Conservation (phyloP, 805 yeast species). For the Sugiyamaella boreocaroliniensis region DNA sequence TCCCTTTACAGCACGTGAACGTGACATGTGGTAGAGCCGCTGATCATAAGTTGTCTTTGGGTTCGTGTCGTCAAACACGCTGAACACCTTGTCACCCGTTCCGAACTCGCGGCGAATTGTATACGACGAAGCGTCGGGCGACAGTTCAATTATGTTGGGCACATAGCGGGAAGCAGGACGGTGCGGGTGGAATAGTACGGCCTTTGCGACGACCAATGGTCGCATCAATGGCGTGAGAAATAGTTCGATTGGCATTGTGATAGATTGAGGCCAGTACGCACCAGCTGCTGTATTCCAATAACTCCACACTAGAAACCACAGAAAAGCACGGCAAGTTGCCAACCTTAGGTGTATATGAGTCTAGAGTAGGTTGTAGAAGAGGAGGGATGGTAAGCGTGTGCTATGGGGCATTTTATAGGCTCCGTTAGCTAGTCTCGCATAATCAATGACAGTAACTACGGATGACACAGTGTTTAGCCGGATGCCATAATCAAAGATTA, state of each 20-base stretch:
- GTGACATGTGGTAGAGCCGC: slow-evolving; percentile 45
- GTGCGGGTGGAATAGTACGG: slow-evolving; percentile 49
- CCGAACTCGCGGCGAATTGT: slow-evolving; percentile 53
- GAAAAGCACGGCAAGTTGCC: no score
- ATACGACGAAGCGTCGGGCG: slow-evolving; percentile 31
- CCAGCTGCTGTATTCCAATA: neutral
- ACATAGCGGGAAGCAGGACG: slow-evolving; percentile 50
- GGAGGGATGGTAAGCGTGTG: no score
- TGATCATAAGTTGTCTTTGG: slow-evolving; percentile 26
- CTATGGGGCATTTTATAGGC: no score
- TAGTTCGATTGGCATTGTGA: slow-evolving; percentile 52
- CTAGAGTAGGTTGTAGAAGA: no score
- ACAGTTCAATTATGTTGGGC: slow-evolving; percentile 45
- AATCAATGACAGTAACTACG: no score
- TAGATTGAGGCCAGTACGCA: neutral
- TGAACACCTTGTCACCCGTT: slow-evolving; percentile 51
- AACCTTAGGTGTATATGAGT: neutral
- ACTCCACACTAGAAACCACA: neutral
- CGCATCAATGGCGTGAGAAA: slow-evolving; percentile 53
- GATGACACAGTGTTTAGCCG: no score
- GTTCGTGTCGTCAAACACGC: slow-evolving; percentile 45
- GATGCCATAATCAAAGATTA: no score
- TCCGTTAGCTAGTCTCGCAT: no score
- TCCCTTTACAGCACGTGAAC: slow-evolving; percentile 64
- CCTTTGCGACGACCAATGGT: slow-evolving; percentile 50